Percentiles rank a stretch among this genome's conserved stretches.
Evolutionary conservation across 1,139 yeast species (phyloP).

Genomic region (Yamadazyma atmosphaerica): DNA sequence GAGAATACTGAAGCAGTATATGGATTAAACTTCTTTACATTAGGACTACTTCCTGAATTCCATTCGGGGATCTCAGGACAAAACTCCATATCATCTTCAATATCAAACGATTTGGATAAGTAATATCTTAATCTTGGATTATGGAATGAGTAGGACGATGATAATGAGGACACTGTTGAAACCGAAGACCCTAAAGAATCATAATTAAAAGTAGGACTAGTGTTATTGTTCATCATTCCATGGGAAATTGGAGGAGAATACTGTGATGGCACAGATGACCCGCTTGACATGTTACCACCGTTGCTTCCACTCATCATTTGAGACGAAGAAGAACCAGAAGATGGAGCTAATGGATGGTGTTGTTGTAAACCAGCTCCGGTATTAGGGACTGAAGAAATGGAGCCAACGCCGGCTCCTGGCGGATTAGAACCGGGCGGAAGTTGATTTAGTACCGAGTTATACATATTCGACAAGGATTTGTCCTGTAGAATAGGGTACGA

Average conservation of each 20-base stretch:
- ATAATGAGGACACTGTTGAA: conserved; percentile 17
- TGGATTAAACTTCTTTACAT: conserved; percentile 52
- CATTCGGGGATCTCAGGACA: conserved; percentile 55
- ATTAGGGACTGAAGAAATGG: neutral
- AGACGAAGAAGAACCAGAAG: conserved; percentile 18
- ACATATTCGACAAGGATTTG: neutral
- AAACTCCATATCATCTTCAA: conserved; percentile 66
- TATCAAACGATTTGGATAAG: conserved; percentile 59
- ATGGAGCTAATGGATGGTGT: conserved; percentile 21
- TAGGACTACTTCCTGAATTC: conserved; percentile 21
- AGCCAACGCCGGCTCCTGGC: neutral
- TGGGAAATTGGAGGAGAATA: conserved; percentile 33
- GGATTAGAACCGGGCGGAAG: neutral
- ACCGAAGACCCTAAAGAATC: conserved; percentile 20
- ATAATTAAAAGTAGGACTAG: conserved; percentile 32
- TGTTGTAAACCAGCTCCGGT: neutral
- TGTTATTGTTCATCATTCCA: conserved; percentile 15
- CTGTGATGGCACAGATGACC: conserved; percentile 17
- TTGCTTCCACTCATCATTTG: neutral
- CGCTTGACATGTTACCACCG: neutral
- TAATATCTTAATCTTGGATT: conserved; percentile 48
- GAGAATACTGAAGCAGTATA: conserved; percentile 59
- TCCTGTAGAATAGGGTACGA: too few relatives aligned
- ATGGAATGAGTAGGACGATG: conserved; percentile 37
- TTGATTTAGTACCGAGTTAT: conserved; percentile 1